Evolutionary conservation across 2,329 filamentous ascomycete species (phyloP).

Genomic region (Aspergillus texensis): DNA sequence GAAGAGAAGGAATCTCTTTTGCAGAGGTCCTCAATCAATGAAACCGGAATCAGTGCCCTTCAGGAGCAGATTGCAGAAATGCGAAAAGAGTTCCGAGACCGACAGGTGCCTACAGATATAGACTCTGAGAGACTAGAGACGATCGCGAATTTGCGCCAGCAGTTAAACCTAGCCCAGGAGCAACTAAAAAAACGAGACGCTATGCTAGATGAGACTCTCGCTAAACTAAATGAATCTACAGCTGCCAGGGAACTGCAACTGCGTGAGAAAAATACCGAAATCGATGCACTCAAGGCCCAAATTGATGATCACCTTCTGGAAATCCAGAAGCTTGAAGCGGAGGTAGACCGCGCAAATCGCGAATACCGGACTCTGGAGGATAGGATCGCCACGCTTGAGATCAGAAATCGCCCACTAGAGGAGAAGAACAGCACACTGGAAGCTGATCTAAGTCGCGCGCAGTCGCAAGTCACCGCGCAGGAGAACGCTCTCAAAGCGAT

Average conservation of each 20-base stretch:
- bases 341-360: conserved; percentile 35
- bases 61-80: conserved; percentile 36
- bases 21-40: conserved; percentile 24
- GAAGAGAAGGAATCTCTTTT: conserved; percentile 29
- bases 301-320: conserved; percentile 39
- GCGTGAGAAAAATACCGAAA: conserved; percentile 39
- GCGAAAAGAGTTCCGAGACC: conserved; percentile 35
- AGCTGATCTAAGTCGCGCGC: conserved; percentile 37
- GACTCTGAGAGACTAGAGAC: conserved; percentile 35
- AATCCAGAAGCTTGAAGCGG: conserved; percentile 37
- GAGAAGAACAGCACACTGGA: conserved; percentile 41
- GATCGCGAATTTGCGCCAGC: conserved; percentile 35
- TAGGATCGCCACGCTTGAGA: conserved; percentile 37
- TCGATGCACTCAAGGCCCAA: conserved; percentile 39
- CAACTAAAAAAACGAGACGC: conserved; percentile 39
- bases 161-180: conserved; percentile 35
- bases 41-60: conserved; percentile 28
- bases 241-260: conserved; percentile 37
- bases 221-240: conserved; percentile 37
- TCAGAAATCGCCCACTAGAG: conserved; percentile 39
- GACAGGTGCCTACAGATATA: conserved; percentile 23
- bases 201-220: conserved; percentile 35
- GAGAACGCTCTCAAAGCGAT: conserved; percentile 41
- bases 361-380: conserved; percentile 40
- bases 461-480: conserved; percentile 40